Base-by-base conservation (phyloP, 1,284 basidiomycete species). In the Tilletia horrida region DNA sequence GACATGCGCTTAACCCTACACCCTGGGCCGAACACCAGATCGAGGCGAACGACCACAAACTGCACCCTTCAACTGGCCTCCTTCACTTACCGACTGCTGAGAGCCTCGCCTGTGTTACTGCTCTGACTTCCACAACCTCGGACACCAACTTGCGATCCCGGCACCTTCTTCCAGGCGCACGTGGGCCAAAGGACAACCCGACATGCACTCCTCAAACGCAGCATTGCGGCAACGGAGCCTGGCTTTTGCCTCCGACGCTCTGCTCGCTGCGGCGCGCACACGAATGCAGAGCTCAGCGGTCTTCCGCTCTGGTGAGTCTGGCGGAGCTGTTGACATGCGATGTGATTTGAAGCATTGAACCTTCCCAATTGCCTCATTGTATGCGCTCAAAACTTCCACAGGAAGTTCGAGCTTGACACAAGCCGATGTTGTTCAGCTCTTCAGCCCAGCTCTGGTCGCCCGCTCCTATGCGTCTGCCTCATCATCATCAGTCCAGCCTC, bases 361-460 rank as follows among this genome's bases (percentile, higher is more conserved):
- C n/a, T n/a, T n/a, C n/a, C n/a, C n/a, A n/a, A n/a, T n/a, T n/a
- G n/a, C n/a, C n/a, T n/a, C n/a, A n/a, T 52, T n/a, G 27, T 21
- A 48, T 48, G 16, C 16, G 6, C 23, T 27, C 23, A 52, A 14
- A n/a, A 4, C 21, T 52, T 21, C 3, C 6, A 4, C 50, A 52
- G 50, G 50, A 52, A 27, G 50, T 14, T n/a, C 55, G 16, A 35
- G 13, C 3, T n/a, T 59, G 55, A 59, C 55, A 9, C 55, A 59
- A 29, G 31, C 29, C 18, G 55, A 59, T 29, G 55, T 59, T 11
- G 27, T 59, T 8, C 55, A 29, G 18, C 55, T 59, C 29, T 59
- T 59, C 55, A 59, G 50, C 50, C 50, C 50, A 14, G 50, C 50
- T 52, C 23, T 52, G 7, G n/a, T 52, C 50, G 16, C 50, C 27